phyloP scores from a whole-genome alignment of 306 rosid genomes.

The Styphnolobium japonicum region DNA sequence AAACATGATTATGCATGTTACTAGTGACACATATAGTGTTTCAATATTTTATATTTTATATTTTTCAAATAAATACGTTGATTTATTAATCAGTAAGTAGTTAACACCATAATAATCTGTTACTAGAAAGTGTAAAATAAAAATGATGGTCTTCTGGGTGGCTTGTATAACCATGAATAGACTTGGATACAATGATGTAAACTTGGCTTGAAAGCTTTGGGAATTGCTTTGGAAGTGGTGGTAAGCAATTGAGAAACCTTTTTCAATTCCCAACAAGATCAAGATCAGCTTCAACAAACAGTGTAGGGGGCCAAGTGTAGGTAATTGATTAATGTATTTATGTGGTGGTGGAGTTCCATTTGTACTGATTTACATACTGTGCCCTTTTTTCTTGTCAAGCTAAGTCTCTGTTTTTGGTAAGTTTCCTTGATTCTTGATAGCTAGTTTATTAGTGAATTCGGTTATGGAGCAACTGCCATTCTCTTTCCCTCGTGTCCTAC shows the following conservation, averaged over 20 bases:
- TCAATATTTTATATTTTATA: not conserved
- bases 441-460: not conserved
- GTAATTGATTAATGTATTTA: slow-evolving; percentile 15
- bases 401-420: slow-evolving; percentile 20
- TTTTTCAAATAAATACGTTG: not conserved
- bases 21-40: not conserved
- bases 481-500: not conserved
- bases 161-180: not conserved
- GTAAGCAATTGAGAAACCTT: slow-evolving; percentile 2
- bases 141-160: not conserved
- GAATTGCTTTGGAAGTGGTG: slow-evolving; percentile 9
- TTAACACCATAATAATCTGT: not conserved
- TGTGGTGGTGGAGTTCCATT: slow-evolving; percentile 5
- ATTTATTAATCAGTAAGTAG: not conserved
- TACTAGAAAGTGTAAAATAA: not conserved
- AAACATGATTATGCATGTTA: not conserved
- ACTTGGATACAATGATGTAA: slow-evolving; percentile 39
- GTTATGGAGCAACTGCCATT: not conserved
- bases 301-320: too few species aligned
- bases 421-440: not conserved
- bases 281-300: slow-evolving; percentile 23
- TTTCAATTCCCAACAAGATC: slow-evolving; percentile 23
- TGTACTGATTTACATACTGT: not conserved
- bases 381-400: not conserved
- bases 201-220: slow-evolving; percentile 59